A percentile compares a stretch with the other conserved stretches of the same genome.
phyloP scores from a whole-genome alignment of 2,329 filamentous ascomycete species.

The Aureobasidium zeae region DNA sequence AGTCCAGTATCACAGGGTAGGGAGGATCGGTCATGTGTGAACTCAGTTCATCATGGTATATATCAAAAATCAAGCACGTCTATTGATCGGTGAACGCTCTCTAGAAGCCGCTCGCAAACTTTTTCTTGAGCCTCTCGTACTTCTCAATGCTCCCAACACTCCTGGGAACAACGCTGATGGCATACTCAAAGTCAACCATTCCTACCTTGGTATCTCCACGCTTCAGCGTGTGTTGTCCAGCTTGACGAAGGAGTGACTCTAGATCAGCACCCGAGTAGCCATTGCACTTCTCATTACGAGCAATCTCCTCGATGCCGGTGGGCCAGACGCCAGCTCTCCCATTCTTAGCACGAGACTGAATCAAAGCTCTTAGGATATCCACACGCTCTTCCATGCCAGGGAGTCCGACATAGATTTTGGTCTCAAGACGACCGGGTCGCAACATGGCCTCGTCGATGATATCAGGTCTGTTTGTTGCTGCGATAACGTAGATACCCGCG shows the following conservation, averaged over 20 bases:
- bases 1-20: too few relatives aligned
- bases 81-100: neutral
- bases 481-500: constrained; percentile 85
- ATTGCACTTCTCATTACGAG: constrained; percentile 56
- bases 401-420: constrained; percentile 79
- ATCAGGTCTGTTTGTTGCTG: constrained; percentile 88
- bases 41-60: too few relatives aligned
- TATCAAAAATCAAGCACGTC: neutral
- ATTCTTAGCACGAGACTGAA: constrained; percentile 42
- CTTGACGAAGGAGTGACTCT: constrained; percentile 48
- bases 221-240: constrained; percentile 48
- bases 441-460: constrained; percentile 96
- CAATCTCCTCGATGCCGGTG: constrained; percentile 41
- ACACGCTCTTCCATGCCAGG: constrained; percentile 70
- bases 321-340: constrained; percentile 29
- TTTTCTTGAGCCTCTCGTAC: constrained; percentile 44
- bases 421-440: constrained; percentile 79
- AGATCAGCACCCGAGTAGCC: constrained; percentile 69
- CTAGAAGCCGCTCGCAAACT: constrained; percentile 13
- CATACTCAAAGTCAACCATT: constrained; percentile 38
- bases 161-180: constrained; percentile 34
- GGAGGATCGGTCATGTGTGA: too few relatives aligned
- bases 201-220: constrained; percentile 38
- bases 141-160: constrained; percentile 50
- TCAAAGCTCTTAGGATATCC: constrained; percentile 68